These are phyloP conservation scores for Senna tora DNA, from an alignment of 306 rosid genomes.

Conservation along the genomic window DNA sequence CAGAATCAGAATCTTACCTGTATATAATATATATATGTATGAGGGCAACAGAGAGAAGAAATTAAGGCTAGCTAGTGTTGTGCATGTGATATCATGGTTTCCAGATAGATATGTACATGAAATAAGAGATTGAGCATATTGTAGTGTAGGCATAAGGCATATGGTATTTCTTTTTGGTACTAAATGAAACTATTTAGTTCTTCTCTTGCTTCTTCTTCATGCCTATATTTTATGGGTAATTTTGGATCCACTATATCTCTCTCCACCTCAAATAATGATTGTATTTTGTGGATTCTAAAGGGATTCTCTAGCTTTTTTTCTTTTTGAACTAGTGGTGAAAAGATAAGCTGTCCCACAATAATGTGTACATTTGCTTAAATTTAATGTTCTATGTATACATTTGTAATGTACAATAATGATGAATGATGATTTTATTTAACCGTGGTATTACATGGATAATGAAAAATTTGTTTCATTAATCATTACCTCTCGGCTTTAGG, in stretches of 20 bases:
- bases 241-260: slow-evolving; percentile 44
- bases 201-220: no score
- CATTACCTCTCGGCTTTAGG: no score
- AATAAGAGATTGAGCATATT: no score
- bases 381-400: no score
- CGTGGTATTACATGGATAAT: no score
- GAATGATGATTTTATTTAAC: no score
- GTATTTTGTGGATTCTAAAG: slow-evolving; percentile 36
- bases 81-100: slow-evolving; percentile 53
- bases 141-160: no score
- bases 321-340: not conserved
- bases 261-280: slow-evolving; percentile 38
- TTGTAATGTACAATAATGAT: no score
- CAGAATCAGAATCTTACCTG: slow-evolving; percentile 58
- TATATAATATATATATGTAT: no score
- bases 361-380: no score
- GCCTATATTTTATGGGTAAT: slow-evolving; percentile 34
- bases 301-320: not conserved
- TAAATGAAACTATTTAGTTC: not conserved
- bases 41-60: not conserved
- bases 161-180: not conserved
- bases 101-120: slow-evolving; percentile 26
- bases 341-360: not conserved
- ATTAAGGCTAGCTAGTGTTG: not conserved
- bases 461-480: no score